Base-by-base conservation (phyloP, 2,329 filamentous ascomycete genomes). In the Fusarium duplospermum region DNA sequence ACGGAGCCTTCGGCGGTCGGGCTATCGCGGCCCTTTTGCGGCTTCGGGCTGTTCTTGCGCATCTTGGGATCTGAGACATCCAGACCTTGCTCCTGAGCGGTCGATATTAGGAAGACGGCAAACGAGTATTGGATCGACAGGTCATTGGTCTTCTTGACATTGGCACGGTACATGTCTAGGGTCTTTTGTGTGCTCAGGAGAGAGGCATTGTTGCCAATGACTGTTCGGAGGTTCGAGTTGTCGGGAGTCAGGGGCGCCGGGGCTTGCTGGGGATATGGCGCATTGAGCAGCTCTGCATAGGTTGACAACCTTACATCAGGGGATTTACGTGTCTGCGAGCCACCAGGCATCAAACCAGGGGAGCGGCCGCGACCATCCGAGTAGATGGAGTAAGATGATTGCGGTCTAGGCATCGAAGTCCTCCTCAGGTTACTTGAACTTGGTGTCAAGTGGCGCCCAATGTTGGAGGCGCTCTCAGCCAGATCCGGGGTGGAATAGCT, bases 61-160 rank as follows among this genome's bases (percentile, higher is more conserved):
- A 81, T 82, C 56, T 84, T 81, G 57, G 85, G 79, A 64, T 88
- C 86, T 2, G 88, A 84, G 54, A 84, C 81, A 69, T 89, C 86
- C 22, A 92, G 79, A 3, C 91, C 91, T 80, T 93, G 89, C 80
- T 97, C 94, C 81, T 94, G 93, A 45, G 96, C 95, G 2, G 94
- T 93, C 56, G 95, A 94, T 76, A 98, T 93, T 86, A 99, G 91
- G 82, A 97, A 98, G 40, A 98, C 90, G 3, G 96, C 96, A 83
- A 99, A 98, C 33, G 97, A 96, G 82, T 98, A 98, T 82, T 98
- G 95, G 36, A 97, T 93, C 5, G 93, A 92, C 18, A 92, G 88
- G 82, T 98, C 95, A 72, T 93, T 96, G 4, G 96, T 97, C 86
- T 99, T 99, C 86, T 98, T 98, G 67, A 98, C 94, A 80, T 98